phyloP scores from a whole-genome alignment of 2,329 filamentous ascomycete genomes.

The Paraconiothyrium brasiliense region DNA sequence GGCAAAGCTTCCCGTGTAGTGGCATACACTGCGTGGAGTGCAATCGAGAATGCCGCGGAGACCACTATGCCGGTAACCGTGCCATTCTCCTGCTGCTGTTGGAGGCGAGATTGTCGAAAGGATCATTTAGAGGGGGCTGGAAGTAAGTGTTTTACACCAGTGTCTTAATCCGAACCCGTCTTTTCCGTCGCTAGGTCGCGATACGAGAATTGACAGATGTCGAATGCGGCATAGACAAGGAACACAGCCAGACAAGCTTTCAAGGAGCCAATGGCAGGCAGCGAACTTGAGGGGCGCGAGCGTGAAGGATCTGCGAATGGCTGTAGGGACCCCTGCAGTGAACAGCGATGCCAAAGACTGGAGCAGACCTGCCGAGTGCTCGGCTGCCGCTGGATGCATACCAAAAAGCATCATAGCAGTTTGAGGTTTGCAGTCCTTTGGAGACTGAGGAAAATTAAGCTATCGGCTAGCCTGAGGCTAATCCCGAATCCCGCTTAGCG shows the following conservation, averaged over 20 bases:
- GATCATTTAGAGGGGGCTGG: slow-evolving; percentile 19
- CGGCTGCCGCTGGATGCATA: slow-evolving; percentile 37
- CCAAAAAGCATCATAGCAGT: slow-evolving; percentile 44
- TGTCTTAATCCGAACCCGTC: slow-evolving; percentile 26
- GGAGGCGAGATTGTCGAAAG: slow-evolving; percentile 17
- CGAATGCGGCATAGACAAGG: slow-evolving; percentile 7
- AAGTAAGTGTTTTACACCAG: slow-evolving; percentile 14
- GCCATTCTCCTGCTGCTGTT: slow-evolving; percentile 8
- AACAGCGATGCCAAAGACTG: slow-evolving; percentile 20
- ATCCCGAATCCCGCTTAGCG: slow-evolving; percentile 1
- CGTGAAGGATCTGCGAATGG: slow-evolving; percentile 5
- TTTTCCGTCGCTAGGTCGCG: slow-evolving; percentile 31
- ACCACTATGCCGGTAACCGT: slow-evolving; percentile 8
- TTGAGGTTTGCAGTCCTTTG: slow-evolving; percentile 35
- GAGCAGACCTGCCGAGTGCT: slow-evolving; percentile 31
- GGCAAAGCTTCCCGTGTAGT: background rate
- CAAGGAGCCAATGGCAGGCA: slow-evolving; percentile 10
- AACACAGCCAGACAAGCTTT: slow-evolving; percentile 12
- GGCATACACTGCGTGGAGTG: background rate
- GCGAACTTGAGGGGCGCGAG: slow-evolving; percentile 20
- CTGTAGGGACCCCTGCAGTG: slow-evolving; percentile 8
- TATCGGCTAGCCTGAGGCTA: slow-evolving; percentile 19
- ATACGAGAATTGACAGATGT: slow-evolving; percentile 27
- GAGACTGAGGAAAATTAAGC: slow-evolving; percentile 35
- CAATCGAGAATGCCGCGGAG: background rate